These are phyloP conservation scores for Leishmania arabica DNA, from an alignment of 208 protist species.

Conservation along the genomic window DNA sequence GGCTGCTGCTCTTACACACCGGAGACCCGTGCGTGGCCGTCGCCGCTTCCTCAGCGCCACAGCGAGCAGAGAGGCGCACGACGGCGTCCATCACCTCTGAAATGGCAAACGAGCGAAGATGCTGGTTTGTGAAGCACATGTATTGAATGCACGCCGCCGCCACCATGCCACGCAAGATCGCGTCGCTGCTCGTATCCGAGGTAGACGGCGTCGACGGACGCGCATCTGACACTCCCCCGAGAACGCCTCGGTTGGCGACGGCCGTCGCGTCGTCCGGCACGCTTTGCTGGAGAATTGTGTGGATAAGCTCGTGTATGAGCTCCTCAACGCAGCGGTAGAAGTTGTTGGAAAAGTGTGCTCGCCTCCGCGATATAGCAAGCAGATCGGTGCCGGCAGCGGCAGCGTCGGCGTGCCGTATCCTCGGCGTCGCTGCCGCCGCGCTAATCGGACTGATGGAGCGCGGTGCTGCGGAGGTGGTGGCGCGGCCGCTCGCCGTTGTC, in stretches of 20 bases:
- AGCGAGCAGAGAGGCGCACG: slow-evolving; percentile 37
- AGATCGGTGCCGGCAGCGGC: not conserved
- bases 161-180: slow-evolving; percentile 29
- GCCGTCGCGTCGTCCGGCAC: not conserved
- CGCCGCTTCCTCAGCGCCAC: slow-evolving; percentile 1
- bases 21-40: not conserved
- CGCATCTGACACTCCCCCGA: not conserved
- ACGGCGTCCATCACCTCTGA: slow-evolving; percentile 79
- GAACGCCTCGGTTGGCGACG: not conserved
- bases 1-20: not conserved
- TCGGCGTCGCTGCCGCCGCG: not conserved
- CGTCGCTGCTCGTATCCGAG: slow-evolving; percentile 9
- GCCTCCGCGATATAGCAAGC: slow-evolving; percentile 9
- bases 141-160: slow-evolving; percentile 72
- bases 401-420: not conserved
- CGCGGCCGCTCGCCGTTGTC: not conserved
- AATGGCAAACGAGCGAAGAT: slow-evolving; percentile 65
- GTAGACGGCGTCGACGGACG: not conserved
- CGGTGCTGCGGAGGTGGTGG: not conserved
- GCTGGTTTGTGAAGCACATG: slow-evolving; percentile 62
- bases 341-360: slow-evolving; percentile 63
- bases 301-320: slow-evolving; percentile 58
- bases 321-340: slow-evolving; percentile 63
- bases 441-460: slow-evolving; percentile 1
- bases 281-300: slow-evolving; percentile 37